Base-by-base conservation (phyloP, 2,329 filamentous ascomycete genomes). In the Xenoacremonium recifei region DNA sequence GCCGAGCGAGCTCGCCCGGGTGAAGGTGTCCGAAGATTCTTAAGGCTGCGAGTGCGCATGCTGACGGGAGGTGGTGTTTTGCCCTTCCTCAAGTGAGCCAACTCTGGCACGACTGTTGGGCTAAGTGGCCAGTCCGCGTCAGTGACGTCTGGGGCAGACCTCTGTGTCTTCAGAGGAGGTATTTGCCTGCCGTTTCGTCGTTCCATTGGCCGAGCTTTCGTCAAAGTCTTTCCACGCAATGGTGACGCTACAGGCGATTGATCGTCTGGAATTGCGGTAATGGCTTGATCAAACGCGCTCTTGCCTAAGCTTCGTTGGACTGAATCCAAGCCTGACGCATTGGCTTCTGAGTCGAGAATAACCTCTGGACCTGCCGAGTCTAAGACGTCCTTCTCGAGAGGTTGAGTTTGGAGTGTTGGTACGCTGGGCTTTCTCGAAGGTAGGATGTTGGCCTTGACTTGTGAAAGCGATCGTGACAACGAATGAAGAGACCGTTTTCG, bases 31-130 rank as follows among this genome's bases (percentile, higher is more conserved):
- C 44, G 49, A 3, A 54, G 31, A 15, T 48, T 47, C 31, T 57
- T 64, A 11, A 48, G 58, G 21, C 63, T 68, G 19, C 68, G 63
- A 4, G 66, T 70, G n/a, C 61, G 61, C 59, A 73, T 66, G 50
- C 67, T 73, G 20, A 72, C 62, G 0, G 71, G 69, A 1, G 69
- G 67, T 3, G 67, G 62, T 0, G 65, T 64, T 39, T 54, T 67
- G 9, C 61, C 52, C 41, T 58, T 63, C 30, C 55, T 59, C 16
- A 51, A 40, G 11, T 54, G 43, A 27, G 23, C 7, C 13, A 27
- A 27, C 13, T 27, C 23, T 13, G 23, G 23, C n/a, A n/a, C n/a
- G 32, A 36, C 42, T 5, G 52, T 42, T 18, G 40, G 37, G 10
- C 43, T 38, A 3, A 40, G 38, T 6, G 42, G 27, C 21, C 37